These are phyloP conservation scores for Phalaenopsis equestris DNA, from an alignment of 106 monocot genomes.

Conservation along the genomic window DNA sequence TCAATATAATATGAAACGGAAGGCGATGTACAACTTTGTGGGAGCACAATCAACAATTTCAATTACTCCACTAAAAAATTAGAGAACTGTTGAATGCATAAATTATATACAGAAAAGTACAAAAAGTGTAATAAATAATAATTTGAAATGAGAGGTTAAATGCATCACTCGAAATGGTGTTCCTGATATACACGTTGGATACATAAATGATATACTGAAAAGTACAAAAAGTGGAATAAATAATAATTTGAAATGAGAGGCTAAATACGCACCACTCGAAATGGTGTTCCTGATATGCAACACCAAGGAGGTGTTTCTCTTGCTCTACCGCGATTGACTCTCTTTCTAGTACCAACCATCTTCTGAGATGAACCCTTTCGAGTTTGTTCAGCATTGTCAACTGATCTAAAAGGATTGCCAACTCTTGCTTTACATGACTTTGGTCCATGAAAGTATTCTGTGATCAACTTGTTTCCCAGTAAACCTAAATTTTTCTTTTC, in stretches of 20 bases:
- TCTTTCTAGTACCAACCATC: slow-evolving; percentile 16
- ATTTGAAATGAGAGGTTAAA: too few species aligned
- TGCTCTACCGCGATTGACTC: slow-evolving; percentile 17
- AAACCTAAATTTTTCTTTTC: slow-evolving; percentile 16
- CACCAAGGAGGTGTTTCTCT: slow-evolving; percentile 85
- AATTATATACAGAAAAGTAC: not conserved
- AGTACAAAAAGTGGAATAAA: not conserved
- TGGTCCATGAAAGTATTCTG: slow-evolving; percentile 65
- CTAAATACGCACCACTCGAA: slow-evolving; percentile 67
- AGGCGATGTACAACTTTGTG: too few species aligned
- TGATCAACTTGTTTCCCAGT: slow-evolving; percentile 82
- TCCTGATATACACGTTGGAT: slow-evolving; percentile 28
- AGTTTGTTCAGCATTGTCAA: slow-evolving; percentile 11
- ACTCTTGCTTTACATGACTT: slow-evolving; percentile 14
- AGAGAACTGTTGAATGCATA: not conserved
- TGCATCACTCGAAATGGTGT: slow-evolving; percentile 95
- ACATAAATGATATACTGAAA: not conserved
- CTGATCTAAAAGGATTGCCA: slow-evolving; percentile 4
- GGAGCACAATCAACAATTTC: too few species aligned
- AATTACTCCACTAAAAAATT: too few species aligned
- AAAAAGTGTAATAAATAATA: not conserved
- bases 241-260: not conserved
- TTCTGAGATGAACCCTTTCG: slow-evolving; percentile 21
- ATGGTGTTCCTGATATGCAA: slow-evolving; percentile 86
- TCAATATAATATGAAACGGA: too few species aligned